phyloP scores from a whole-genome alignment of 2,329 filamentous ascomycete species.

The Exophiala lecanii-corni region DNA sequence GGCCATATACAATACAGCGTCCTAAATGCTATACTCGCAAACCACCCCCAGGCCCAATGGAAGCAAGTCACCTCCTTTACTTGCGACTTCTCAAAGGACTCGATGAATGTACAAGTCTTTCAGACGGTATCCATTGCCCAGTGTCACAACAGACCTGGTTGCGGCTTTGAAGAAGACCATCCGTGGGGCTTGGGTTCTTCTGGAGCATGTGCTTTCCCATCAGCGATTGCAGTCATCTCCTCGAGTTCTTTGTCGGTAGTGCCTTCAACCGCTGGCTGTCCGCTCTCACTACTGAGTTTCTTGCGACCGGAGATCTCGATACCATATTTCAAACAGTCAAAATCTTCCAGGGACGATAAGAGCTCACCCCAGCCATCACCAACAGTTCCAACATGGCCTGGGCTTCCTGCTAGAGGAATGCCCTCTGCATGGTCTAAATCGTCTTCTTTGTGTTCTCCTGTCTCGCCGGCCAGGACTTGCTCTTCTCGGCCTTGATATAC shows the following conservation, averaged over 20 bases:
- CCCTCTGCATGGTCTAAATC: constrained; percentile 37
- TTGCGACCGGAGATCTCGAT: constrained; percentile 38
- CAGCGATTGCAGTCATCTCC: constrained; percentile 24
- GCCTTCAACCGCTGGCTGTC: constrained; percentile 18
- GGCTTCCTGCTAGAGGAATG: constrained; percentile 35
- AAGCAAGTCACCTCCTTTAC: no score
- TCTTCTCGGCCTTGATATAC: constrained; percentile 73
- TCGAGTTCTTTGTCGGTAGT: constrained; percentile 26
- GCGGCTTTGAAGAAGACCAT: no score
- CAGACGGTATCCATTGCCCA: no score
- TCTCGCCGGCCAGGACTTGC: constrained; percentile 77
- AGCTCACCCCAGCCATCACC: constrained; percentile 58
- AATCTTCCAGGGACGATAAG: constrained; percentile 51
- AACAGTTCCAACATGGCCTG: constrained; percentile 50
- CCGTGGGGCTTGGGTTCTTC: constrained; percentile 20
- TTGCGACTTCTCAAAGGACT: no score
- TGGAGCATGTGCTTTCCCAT: constrained; percentile 22
- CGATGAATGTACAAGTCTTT: no score
- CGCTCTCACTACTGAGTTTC: constrained; percentile 16
- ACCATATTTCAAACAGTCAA: constrained; percentile 57
- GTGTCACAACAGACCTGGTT: no score
- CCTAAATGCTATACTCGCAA: no score
- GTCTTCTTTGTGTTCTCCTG: constrained; percentile 61
- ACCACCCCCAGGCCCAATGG: no score
- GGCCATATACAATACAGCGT: neutral